Conservation (phyloP, 202 grass and related monocot species). For the Elaeis oleifera region DNA sequence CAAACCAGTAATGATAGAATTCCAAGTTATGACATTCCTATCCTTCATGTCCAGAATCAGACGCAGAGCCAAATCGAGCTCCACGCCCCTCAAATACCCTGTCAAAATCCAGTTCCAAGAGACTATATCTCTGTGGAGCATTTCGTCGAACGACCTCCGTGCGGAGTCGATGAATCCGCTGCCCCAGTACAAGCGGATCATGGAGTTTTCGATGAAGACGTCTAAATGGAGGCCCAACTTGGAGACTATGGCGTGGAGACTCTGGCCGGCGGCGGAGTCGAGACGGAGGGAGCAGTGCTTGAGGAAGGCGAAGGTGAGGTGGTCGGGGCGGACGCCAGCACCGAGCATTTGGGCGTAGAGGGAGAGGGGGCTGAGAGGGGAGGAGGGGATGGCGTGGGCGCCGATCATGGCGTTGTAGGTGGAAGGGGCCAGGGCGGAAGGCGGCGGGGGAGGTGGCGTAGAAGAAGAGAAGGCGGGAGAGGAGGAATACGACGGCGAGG, state of each 20-base stretch:
- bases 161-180: slow-evolving; percentile 8
- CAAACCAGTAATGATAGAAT: slow-evolving; percentile 49
- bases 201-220: slow-evolving; percentile 7
- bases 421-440: neutral
- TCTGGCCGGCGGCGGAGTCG: neutral
- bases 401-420: slow-evolving; percentile 13
- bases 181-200: no score
- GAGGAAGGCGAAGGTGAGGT: slow-evolving; percentile 21
- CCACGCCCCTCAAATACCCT: slow-evolving; percentile 37
- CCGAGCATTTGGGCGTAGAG: slow-evolving; percentile 5
- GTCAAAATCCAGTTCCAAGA: slow-evolving; percentile 51
- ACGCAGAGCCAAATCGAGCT: slow-evolving; percentile 23
- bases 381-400: neutral
- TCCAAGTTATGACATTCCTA: slow-evolving; percentile 50
- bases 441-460: neutral
- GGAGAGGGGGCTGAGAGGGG: neutral
- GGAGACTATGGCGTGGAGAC: slow-evolving; percentile 1
- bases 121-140: slow-evolving; percentile 31
- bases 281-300: neutral
- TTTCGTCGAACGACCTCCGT: slow-evolving; percentile 23
- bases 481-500: no score
- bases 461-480: slow-evolving; percentile 4
- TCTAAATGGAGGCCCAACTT: slow-evolving; percentile 1
- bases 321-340: slow-evolving; percentile 1
- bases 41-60: slow-evolving; percentile 25